These are phyloP conservation scores for Trichoderma semiorbis DNA, from an alignment of 2,329 filamentous ascomycete genomes.

Conservation along the genomic window DNA sequence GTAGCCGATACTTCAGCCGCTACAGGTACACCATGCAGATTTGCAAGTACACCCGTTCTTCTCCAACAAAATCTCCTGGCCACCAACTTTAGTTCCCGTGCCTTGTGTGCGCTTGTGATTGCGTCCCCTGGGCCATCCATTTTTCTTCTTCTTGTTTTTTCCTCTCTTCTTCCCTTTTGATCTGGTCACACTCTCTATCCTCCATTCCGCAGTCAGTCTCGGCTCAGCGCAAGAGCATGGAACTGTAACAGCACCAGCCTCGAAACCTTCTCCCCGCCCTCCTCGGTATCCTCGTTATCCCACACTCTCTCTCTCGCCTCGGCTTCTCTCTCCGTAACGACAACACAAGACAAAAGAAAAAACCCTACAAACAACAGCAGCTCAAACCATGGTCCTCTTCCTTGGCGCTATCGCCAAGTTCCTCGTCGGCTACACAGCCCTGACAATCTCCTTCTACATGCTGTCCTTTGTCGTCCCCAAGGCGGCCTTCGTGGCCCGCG, in stretches of 20 bases:
- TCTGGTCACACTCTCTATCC: background rate
- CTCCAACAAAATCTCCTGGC: background rate
- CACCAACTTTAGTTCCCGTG: constrained; percentile 2
- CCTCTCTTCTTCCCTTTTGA: background rate
- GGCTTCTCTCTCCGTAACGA: background rate
- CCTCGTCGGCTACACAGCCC: constrained; percentile 48
- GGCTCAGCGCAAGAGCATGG: constrained; percentile 1
- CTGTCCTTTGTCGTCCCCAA: constrained; percentile 56
- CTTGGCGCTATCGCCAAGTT: constrained; percentile 44
- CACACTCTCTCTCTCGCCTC: background rate
- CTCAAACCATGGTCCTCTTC: constrained; percentile 35
- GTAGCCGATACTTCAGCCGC: background rate
- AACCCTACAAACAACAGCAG: background rate
- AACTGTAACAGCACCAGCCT: background rate
- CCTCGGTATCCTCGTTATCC: constrained; percentile 13
- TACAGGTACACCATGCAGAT: background rate
- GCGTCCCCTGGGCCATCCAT: background rate
- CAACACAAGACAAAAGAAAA: background rate
- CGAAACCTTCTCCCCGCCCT: background rate
- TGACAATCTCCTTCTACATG: constrained; percentile 58
- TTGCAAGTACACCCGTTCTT: background rate
- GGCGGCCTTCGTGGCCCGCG: constrained; percentile 66
- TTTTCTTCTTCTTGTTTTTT: background rate
- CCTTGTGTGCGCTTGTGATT: constrained; percentile 3
- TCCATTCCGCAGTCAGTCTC: background rate